Base-by-base conservation (phyloP, 768 basidiomycete genomes). In the Trichaptum fuscoviolaceum region DNA sequence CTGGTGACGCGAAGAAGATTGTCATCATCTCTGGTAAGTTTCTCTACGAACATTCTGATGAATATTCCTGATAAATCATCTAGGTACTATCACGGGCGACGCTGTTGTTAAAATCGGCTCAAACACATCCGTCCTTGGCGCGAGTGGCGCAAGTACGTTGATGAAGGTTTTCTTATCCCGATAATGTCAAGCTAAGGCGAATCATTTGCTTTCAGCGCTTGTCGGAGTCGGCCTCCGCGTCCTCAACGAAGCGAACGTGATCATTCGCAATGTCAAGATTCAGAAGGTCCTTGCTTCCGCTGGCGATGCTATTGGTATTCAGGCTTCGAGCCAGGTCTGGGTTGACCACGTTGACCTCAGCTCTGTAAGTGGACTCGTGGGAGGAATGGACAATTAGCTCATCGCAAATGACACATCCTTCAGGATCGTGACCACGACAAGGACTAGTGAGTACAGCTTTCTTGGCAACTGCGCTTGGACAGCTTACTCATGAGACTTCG, bases 191-290 rank as follows among this genome's bases (percentile, higher is more conserved):
- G 26, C 26, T 27, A 5, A 26, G 12, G 66, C 35, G 59, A 10
- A 57, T 23, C 8, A 58, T 3, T 3, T 30, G 8, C 30, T 26
- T 64, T 5, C 42, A 82, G 81, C 79, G 25, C 80, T 83, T 63
- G 73, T 73, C 58, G 82, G 82, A 59, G 76, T 83, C 68, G 82
- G 82, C 1, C 75, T 83, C 35, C 81, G 82, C 60, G 81, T 82
- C 35, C 67, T 81, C 62, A 70, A 79, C 58, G 77, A 76, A 57
- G 71, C 66, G 42, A 83, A 83, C 65, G 82, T 83, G 64, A 83
- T 83, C 71, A 78, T 83, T 68, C 78, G 82, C 35, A 83, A 83
- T 68, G 73, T 83, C 71, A 82, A 81, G 69, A 79, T 83, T 63
- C 79, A 80, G 34, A 83, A 83, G 71, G 82, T 83, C 30, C 71